Conservation (phyloP, 208 protist species). For the Strigomonas culicis region DNA sequence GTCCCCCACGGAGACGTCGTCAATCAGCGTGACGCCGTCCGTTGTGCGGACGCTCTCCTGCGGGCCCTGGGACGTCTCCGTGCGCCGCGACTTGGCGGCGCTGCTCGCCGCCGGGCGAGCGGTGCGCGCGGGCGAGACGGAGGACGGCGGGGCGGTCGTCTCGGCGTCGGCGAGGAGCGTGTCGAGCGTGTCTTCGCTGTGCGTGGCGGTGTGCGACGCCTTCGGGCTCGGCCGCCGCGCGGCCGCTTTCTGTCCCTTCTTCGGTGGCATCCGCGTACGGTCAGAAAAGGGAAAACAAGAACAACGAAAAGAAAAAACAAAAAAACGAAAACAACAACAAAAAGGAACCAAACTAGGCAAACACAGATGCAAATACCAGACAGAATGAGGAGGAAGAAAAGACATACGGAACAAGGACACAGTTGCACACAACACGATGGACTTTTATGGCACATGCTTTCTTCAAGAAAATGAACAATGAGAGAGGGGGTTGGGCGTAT, state of each 20-base stretch:
- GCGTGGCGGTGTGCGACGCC: too few relatives aligned
- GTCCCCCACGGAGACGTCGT: slow-evolving; percentile 38
- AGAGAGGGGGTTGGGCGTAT: background rate
- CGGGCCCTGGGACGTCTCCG: too few relatives aligned
- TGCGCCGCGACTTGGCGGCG: too few relatives aligned
- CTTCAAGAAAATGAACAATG: background rate
- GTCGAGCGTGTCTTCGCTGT: too few relatives aligned
- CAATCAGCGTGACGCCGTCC: background rate
- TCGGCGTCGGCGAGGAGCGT: too few relatives aligned
- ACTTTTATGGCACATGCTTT: background rate
- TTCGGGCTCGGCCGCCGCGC: too few relatives aligned
- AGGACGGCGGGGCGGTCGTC: background rate
- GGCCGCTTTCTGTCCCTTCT: too few relatives aligned
- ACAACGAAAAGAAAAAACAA: background rate
- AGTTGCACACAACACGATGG: background rate
- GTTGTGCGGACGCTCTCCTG: too few relatives aligned
- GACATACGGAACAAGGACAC: background rate
- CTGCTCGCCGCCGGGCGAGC: too few relatives aligned
- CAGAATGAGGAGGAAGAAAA: background rate
- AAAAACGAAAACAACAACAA: background rate
- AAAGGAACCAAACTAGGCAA: slow-evolving; percentile 9
- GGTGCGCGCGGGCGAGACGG: too few relatives aligned
- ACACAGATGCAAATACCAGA: slow-evolving; percentile 3
- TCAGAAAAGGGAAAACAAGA: background rate
- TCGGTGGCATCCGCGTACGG: too few relatives aligned